Percentiles rank a stretch among this genome's conserved stretches.
Evolutionary conservation across 176 grass and related monocot genomes (phyloP).

Genomic region (Raddia distichophylla): DNA sequence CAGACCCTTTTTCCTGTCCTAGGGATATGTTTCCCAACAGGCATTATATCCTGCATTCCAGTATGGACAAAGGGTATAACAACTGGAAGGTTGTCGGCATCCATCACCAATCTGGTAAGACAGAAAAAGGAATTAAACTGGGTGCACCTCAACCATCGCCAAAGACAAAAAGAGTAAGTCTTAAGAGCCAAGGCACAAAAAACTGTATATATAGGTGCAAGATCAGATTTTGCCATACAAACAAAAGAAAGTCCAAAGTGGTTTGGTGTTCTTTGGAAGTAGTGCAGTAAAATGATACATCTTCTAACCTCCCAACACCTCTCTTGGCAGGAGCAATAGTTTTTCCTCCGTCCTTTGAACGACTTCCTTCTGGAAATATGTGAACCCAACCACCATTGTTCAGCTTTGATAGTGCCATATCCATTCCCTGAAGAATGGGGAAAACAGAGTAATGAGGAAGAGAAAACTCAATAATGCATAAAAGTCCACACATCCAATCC

Average conservation of each 20-base stretch:
- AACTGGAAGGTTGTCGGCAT: constrained; percentile 77
- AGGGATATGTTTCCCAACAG: constrained; percentile 79
- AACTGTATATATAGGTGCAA: background rate
- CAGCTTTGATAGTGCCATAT: constrained; percentile 86
- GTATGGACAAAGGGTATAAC: constrained; percentile 92
- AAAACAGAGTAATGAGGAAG: constrained; percentile 1
- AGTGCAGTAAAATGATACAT: background rate
- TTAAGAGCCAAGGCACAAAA: background rate
- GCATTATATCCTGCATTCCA: constrained; percentile 98
- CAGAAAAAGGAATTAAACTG: background rate
- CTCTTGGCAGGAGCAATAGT: constrained; percentile 84
- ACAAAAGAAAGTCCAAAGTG: background rate
- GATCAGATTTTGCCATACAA: background rate
- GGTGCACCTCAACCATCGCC: constrained; percentile 1
- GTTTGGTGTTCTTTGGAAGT: background rate
- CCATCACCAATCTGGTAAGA: constrained; percentile 79
- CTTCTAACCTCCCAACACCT: constrained; percentile 88
- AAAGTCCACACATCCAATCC: background rate
- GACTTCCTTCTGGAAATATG: constrained; percentile 98
- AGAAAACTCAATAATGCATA: background rate
- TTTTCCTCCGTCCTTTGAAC: constrained; percentile 88
- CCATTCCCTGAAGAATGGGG: constrained; percentile 69
- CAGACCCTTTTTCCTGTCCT: constrained; percentile 75
- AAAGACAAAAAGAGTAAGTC: background rate
- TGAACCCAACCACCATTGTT: constrained; percentile 98